Percentiles rank a stretch among this genome's conserved stretches.
phyloP scores from a whole-genome alignment of 1,284 basidiomycete species.

The Cystobasidiaceae sp. region DNA sequence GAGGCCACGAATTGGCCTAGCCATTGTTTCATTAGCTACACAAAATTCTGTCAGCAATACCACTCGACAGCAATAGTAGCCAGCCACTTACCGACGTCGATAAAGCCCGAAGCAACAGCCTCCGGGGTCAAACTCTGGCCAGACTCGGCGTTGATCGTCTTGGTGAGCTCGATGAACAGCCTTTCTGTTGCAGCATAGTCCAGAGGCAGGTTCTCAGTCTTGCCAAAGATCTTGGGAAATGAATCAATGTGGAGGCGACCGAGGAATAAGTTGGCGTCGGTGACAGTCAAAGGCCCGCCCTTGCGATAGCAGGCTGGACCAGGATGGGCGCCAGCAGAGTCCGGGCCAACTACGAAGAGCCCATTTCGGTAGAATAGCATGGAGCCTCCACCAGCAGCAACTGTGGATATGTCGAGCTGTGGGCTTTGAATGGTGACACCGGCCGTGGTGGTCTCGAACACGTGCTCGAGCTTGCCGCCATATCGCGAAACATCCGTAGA shows the following conservation, averaged over 20 bases:
- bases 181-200: conserved; percentile 61
- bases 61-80: neutral
- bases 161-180: conserved; percentile 62
- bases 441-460: conserved; percentile 85
- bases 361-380: conserved; percentile 74
- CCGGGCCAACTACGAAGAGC: conserved; percentile 36
- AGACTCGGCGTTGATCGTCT: conserved; percentile 57
- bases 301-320: conserved; percentile 49
- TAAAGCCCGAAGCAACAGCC: conserved; percentile 77
- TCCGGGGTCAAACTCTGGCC: conserved; percentile 63
- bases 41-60: neutral
- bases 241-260: conserved; percentile 75
- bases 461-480: conserved; percentile 74
- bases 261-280: conserved; percentile 77
- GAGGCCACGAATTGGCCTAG: conserved; percentile 34
- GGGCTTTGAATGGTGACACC: conserved; percentile 82
- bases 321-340: conserved; percentile 67
- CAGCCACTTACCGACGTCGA: conserved; percentile 11
- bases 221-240: conserved; percentile 64
- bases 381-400: conserved; percentile 77
- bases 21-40: conserved; percentile 34
- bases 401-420: conserved; percentile 59
- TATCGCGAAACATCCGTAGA: conserved; percentile 86
- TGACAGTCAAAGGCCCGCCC: conserved; percentile 72
- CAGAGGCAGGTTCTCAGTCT: conserved; percentile 72